These are phyloP conservation scores for Rhizomucor miehei DNA, from an alignment of 371 early-diverging fungal genomes.

Conservation along the genomic window DNA sequence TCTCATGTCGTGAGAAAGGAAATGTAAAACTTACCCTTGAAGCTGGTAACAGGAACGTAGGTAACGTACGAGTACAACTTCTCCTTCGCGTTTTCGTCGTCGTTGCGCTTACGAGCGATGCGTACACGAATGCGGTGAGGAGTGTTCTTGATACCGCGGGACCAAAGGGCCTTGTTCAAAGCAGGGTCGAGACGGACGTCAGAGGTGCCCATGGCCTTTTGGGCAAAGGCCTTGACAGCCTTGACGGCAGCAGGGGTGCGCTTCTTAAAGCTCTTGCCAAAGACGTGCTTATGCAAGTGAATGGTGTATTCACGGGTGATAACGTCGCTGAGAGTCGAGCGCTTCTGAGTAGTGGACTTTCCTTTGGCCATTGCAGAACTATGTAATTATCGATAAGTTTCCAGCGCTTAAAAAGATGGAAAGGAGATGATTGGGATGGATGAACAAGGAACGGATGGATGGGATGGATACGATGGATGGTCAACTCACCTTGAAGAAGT, in stretches of 20 bases:
- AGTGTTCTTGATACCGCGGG: slow-evolving; percentile 86
- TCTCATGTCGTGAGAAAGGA: no score
- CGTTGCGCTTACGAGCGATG: slow-evolving; percentile 91
- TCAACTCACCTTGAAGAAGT: no score
- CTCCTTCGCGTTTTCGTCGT: slow-evolving; percentile 91
- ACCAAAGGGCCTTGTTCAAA: slow-evolving; percentile 87
- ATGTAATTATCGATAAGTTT: no score
- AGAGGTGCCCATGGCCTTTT: slow-evolving; percentile 86
- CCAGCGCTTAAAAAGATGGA: no score
- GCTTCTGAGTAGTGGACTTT: slow-evolving; percentile 57
- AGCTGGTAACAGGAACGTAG: slow-evolving; percentile 81
- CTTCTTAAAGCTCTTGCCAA: slow-evolving; percentile 84
- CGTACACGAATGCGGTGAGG: slow-evolving; percentile 94
- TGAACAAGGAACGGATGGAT: no score
- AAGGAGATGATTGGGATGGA: no score
- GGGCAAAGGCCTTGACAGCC: slow-evolving; percentile 86
- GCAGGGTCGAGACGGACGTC: slow-evolving; percentile 81
- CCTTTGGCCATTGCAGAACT: slow-evolving; percentile 62
- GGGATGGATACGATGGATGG: no score
- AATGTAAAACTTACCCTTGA: slow-evolving; percentile 83
- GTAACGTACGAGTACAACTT: slow-evolving; percentile 93
- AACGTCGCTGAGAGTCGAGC: slow-evolving; percentile 66
- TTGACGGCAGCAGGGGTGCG: slow-evolving; percentile 94
- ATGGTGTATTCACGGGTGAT: slow-evolving; percentile 95
- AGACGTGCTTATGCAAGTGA: slow-evolving; percentile 91